A percentile compares a stretch with the other conserved stretches of the same genome.
Evolutionary conservation across 768 basidiomycete species (phyloP).

Genomic region (Nidularia sp.): DNA sequence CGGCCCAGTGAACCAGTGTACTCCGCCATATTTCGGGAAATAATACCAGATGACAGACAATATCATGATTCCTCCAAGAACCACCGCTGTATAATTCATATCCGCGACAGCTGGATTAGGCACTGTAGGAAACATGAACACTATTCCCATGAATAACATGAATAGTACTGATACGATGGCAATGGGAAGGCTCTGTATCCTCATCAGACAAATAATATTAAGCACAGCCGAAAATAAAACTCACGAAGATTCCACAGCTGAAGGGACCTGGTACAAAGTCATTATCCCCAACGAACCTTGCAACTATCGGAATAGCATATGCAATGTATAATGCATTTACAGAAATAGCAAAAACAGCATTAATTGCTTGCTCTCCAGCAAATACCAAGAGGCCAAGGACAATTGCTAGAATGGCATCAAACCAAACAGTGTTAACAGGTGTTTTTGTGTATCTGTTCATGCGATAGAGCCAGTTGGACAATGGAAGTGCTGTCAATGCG

Average conservation of each 20-base stretch:
- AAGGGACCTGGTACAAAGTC: constrained; percentile 57
- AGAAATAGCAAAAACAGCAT: constrained; percentile 51
- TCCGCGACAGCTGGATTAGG: constrained; percentile 36
- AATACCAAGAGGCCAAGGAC: constrained; percentile 57
- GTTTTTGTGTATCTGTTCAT: constrained; percentile 55
- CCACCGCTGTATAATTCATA: constrained; percentile 78
- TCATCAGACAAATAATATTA: too few relatives aligned
- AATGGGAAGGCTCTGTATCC: constrained; percentile 51
- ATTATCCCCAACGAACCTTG: constrained; percentile 42
- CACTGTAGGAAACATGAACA: constrained; percentile 65
- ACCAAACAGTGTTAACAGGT: constrained; percentile 61
- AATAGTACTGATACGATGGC: constrained; percentile 53
- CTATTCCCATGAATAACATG: constrained; percentile 62
- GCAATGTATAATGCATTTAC: constrained; percentile 43
- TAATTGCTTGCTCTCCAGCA: constrained; percentile 54
- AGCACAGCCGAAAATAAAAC: neutral
- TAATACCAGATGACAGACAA: constrained; percentile 68
- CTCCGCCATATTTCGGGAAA: constrained; percentile 68
- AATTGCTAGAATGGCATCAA: constrained; percentile 39
- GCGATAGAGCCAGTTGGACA: constrained; percentile 56
- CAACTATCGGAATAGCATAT: constrained; percentile 51
- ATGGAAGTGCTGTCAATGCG: constrained; percentile 42
- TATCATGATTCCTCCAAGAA: constrained; percentile 56
- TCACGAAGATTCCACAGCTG: constrained; percentile 34
- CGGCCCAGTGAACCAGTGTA: constrained; percentile 73